Evolutionary conservation across 2,329 filamentous ascomycete species (phyloP).

Genomic region (Cryphonectria radicalis): DNA sequence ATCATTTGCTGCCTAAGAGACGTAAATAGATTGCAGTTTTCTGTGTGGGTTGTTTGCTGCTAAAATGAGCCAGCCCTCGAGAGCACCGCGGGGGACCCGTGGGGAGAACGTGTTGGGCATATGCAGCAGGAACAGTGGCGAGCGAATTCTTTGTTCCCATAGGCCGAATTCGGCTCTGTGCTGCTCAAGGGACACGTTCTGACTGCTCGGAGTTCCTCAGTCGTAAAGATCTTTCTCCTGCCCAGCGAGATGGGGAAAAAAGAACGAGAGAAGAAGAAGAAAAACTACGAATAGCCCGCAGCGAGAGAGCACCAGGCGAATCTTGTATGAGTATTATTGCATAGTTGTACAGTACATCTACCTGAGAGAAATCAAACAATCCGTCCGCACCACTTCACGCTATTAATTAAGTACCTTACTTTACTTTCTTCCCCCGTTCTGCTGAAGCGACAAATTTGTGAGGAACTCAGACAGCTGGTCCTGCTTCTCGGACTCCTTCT

Average conservation of each 20-base stretch:
- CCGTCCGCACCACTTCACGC: background rate
- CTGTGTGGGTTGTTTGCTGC: background rate
- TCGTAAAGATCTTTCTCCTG: background rate
- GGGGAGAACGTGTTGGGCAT: background rate
- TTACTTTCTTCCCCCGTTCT: background rate
- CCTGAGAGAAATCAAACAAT: background rate
- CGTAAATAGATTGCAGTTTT: background rate
- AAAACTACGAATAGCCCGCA: background rate
- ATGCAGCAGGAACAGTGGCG: background rate
- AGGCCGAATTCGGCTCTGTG: background rate
- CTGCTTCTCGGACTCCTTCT: conserved; percentile 10
- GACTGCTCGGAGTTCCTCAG: background rate
- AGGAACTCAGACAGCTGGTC: background rate
- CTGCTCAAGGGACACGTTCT: background rate
- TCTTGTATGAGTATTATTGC: background rate
- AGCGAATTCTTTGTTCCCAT: background rate
- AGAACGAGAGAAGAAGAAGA: too few relatives aligned
- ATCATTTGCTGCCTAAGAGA: background rate
- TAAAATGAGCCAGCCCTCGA: background rate
- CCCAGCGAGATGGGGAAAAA: too few relatives aligned
- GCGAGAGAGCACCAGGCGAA: background rate
- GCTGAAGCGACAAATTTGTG: background rate
- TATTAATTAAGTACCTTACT: background rate
- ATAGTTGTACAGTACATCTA: background rate
- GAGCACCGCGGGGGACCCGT: background rate